phyloP scores from a whole-genome alignment of 306 rosid species.

The Lagenaria siceraria region DNA sequence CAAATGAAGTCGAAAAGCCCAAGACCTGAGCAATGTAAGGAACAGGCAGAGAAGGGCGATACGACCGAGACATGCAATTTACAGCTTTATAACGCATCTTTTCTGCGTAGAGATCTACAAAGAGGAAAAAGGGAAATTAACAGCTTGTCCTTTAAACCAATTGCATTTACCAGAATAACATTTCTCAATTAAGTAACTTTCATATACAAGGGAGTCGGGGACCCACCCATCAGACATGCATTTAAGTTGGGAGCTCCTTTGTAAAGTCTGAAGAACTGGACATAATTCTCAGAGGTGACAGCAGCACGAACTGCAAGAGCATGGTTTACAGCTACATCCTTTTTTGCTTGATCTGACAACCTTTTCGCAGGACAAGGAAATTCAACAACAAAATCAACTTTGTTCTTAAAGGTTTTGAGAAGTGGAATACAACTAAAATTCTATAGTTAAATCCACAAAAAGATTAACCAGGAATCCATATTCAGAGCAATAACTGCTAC shows the following conservation, averaged over 20 bases:
- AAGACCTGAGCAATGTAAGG: constrained; percentile 69
- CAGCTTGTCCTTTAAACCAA: not conserved
- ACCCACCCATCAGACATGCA: constrained; percentile 90
- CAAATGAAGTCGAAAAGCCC: constrained; percentile 39
- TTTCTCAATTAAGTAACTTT: not conserved
- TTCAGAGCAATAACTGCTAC: not conserved
- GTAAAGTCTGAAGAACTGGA: constrained; percentile 75
- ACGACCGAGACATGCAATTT: constrained; percentile 87
- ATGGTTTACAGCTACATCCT: constrained; percentile 73
- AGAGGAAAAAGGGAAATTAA: constrained; percentile 1
- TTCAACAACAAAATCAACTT: constrained; percentile 11
- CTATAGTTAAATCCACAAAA: not conserved
- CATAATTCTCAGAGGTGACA: constrained; percentile 84
- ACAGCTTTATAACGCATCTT: constrained; percentile 91
- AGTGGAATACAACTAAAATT: not conserved
- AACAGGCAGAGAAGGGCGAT: constrained; percentile 83
- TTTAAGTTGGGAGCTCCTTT: constrained; percentile 77
- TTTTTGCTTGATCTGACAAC: constrained; percentile 59
- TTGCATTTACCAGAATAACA: not conserved
- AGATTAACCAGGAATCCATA: not conserved
- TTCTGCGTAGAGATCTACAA: constrained; percentile 76
- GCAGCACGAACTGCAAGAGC: constrained; percentile 93
- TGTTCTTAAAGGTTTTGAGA: not conserved
- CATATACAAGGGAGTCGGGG: not conserved
- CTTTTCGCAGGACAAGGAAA: constrained; percentile 29